Evolutionary conservation across 768 basidiomycete genomes (phyloP), one percentile per base, ranked within the genome.

Genomic region (Coprinellus micaceus): DNA sequence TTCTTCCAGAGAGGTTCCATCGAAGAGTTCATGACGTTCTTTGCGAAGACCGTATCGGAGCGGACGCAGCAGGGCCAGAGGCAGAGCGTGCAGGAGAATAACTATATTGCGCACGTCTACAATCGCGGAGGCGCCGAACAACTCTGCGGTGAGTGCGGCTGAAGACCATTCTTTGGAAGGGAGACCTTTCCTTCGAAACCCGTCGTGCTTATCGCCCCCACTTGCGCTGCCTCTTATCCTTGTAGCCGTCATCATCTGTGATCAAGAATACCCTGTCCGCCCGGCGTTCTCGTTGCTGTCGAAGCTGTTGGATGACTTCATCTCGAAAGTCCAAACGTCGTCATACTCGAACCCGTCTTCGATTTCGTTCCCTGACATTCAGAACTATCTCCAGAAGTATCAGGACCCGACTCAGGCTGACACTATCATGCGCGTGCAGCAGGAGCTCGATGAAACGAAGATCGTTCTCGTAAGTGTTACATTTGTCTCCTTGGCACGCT

Each of bases 361-460:
- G 5, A 90, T 88, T 68, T 85, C 81, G 48, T 98, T 88, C 80
- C 86, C 85, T 45, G 86, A 84, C 64, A 82, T 89, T 66, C 77
- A 82, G 44, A 79, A 77, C 4, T 98, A 94, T 69, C 72, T 98
- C 41, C 77, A 83, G 68, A 96, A 94, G 73, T 98, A 97, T 69
- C 96, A 99, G 74, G 96, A 99, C 72, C 96, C 96, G 10, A 82
- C 85, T 61, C 94, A 98, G 74, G 96, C 96, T 5, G 96, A 99
- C 75, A 88, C 91, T 19, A 98, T 99, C 67, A 96, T 98, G 95
- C 83, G 88, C 61, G 97, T 99, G 12, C 97, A 99, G 71, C 89
- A 94, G 67, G 97, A 99, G 69, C 74, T 99, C 52, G 97, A 99
- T 69, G 97, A 99, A 77, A 98, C 97, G 2, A 99, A 99, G 88